Base-by-base conservation (phyloP, 169 alveolate genomes). In the Neospora caninum region DNA sequence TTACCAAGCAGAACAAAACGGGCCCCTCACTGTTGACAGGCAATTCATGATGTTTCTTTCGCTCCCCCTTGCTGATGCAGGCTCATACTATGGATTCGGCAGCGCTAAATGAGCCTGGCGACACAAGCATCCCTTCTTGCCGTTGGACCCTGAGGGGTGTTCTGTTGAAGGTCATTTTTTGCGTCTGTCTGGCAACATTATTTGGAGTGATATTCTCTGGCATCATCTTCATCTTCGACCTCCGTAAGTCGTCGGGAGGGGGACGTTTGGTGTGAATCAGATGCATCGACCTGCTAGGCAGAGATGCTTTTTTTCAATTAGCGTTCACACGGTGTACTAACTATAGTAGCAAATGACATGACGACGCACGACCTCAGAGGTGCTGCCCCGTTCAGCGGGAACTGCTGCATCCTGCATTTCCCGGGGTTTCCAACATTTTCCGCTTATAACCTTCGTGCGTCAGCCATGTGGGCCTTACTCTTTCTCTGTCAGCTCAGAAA, bases 191-290 rank as follows among this genome's bases (percentile, higher is more conserved):
- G 38, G 89, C 89, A 42, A 29, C 41, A 4, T 67, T 82, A 4
- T 9, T 82, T 49, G 89, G 69, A 6, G 36, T 82, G 34, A 82
- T 82, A 31, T 39, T 39, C n/a, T 36, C 67, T 38, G 89, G 89
- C 2, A 41, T 82, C n/a, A 29, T 82, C 38, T 43, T 82, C 69
- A 39, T 82, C 64, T 82, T 82, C 89, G 89, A 82, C 41, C 89
- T 82, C 31, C 89, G 89, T 82, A 43, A 82, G 89, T 22, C 25
- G 13, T 78, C 13, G 58, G 4, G 13, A 13, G 58, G 58, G 58
- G 58, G 13, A 13, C 58, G 58, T 49, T 13, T 13, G 58, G 13
- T 49, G 58, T 7, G 58, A 7, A 4, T 49, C 58, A 49, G 58
- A 7, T 49, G 13, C 58, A 49, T 49, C 58, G 4, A 13, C 4